These are phyloP conservation scores for Colletotrichum spaethianum DNA, from an alignment of 2,329 filamentous ascomycete genomes.

Conservation along the genomic window DNA sequence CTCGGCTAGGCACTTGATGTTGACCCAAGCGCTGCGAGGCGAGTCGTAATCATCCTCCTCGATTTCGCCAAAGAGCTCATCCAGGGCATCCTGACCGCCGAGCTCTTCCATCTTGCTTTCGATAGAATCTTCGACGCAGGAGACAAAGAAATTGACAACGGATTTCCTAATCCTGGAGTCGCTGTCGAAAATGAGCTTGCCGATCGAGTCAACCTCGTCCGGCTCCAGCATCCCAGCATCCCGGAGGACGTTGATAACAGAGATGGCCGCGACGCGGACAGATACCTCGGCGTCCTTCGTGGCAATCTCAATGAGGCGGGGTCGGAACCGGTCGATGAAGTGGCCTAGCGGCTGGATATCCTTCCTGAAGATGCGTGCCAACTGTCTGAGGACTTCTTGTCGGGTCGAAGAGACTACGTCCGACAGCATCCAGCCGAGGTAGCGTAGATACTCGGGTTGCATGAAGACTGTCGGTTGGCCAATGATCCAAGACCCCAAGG, in stretches of 20 bases:
- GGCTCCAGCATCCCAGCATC: conserved; percentile 91
- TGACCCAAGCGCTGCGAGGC: conserved; percentile 88
- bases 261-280: conserved; percentile 85
- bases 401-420: conserved; percentile 82
- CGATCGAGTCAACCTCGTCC: conserved; percentile 89
- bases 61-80: conserved; percentile 79
- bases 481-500: conserved; percentile 90
- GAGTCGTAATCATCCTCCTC: conserved; percentile 84
- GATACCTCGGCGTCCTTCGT: conserved; percentile 85
- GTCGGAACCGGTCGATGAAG: conserved; percentile 93
- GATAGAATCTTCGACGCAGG: conserved; percentile 86
- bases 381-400: conserved; percentile 88
- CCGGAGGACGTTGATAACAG: conserved; percentile 85
- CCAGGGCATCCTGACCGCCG: conserved; percentile 82
- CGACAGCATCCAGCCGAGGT: conserved; percentile 95
- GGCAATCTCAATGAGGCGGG: conserved; percentile 92
- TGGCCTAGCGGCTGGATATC: conserved; percentile 87
- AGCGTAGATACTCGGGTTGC: conserved; percentile 90
- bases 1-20: conserved; percentile 90
- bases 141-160: conserved; percentile 90
- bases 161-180: conserved; percentile 89
- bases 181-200: conserved; percentile 89
- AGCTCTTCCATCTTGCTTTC: conserved; percentile 86
- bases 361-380: conserved; percentile 84
- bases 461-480: conserved; percentile 89